These are phyloP conservation scores for Erythrobasidium yunnanense DNA, from an alignment of 768 basidiomycete species.

Conservation along the genomic window DNA sequence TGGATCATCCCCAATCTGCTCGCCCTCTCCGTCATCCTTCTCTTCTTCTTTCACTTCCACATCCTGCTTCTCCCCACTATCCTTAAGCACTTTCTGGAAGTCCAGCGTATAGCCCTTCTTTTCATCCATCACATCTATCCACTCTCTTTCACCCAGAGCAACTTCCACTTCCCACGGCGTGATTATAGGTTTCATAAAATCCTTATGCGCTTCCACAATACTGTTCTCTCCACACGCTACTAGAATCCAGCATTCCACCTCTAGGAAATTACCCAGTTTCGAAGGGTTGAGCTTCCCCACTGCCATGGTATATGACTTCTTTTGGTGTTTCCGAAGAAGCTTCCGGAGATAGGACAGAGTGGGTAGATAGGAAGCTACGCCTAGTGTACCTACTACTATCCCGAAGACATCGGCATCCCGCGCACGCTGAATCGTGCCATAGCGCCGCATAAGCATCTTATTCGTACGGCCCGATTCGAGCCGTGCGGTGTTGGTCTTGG, in stretches of 20 bases:
- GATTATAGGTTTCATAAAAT: constrained; percentile 79
- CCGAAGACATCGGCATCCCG: constrained; percentile 88
- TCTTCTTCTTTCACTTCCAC: constrained; percentile 32
- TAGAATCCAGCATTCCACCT: constrained; percentile 89
- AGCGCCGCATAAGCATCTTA: constrained; percentile 72
- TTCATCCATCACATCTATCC: constrained; percentile 1
- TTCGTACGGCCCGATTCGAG: constrained; percentile 64
- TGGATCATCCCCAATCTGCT: constrained; percentile 45
- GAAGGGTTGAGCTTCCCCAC: constrained; percentile 91
- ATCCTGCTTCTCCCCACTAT: constrained; percentile 50
- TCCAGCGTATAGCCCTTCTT: constrained; percentile 18
- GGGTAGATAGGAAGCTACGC: constrained; percentile 77
- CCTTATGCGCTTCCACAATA: constrained; percentile 59
- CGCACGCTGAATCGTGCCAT: constrained; percentile 73
- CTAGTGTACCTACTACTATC: constrained; percentile 85
- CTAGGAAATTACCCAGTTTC: constrained; percentile 88
- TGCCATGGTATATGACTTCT: constrained; percentile 87
- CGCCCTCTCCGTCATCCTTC: not conserved
- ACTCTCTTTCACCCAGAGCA: constrained; percentile 9
- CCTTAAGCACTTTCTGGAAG: constrained; percentile 46
- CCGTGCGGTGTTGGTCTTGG: constrained; percentile 46
- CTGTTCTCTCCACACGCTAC: constrained; percentile 92
- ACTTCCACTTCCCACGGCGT: constrained; percentile 65
- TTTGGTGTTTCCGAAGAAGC: constrained; percentile 55
- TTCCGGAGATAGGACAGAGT: constrained; percentile 70